These are phyloP conservation scores for Glycine tomentella DNA, from an alignment of 306 rosid species.

Conservation along the genomic window DNA sequence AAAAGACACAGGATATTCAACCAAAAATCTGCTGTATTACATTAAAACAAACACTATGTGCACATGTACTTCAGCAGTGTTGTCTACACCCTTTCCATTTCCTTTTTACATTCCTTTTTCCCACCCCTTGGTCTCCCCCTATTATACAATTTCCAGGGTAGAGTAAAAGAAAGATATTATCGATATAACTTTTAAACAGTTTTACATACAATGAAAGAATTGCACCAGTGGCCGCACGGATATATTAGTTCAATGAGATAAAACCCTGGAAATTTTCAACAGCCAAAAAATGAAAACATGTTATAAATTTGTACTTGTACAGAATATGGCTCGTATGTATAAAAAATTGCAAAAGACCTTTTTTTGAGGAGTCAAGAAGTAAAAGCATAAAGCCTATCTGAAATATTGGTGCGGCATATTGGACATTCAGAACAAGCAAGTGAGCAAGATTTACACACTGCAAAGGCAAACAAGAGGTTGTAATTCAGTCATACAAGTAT, in stretches of 20 bases:
- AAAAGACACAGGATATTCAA: constrained; percentile 31
- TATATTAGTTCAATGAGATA: constrained; percentile 47
- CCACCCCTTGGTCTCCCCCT: constrained; percentile 53
- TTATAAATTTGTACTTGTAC: constrained; percentile 26
- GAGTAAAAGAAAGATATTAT: constrained; percentile 52
- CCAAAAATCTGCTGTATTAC: constrained; percentile 49
- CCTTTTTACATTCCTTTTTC: constrained; percentile 42
- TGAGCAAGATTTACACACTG: constrained; percentile 94
- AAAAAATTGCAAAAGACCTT: constrained; percentile 58
- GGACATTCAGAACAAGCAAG: constrained; percentile 99
- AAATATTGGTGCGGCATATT: constrained; percentile 86
- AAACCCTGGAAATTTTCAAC: constrained; percentile 60
- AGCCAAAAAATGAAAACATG: constrained; percentile 34
- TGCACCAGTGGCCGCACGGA: constrained; percentile 52
- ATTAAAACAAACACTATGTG: constrained; percentile 52
- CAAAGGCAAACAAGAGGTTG: constrained; percentile 38
- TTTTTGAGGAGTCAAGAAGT: constrained; percentile 61
- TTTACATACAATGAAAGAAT: constrained; percentile 88
- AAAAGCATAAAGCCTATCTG: constrained; percentile 95
- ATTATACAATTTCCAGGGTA: constrained; percentile 66
- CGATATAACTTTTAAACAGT: constrained; percentile 64
- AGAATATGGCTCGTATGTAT: constrained; percentile 8
- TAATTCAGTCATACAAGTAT: constrained; percentile 16
- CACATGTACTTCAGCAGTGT: constrained; percentile 50
- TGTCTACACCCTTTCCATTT: constrained; percentile 44